A percentile compares a stretch with the other conserved stretches of the same genome.
Conservation (phyloP, 306 rosid genomes). For the Gillenia trifoliata region DNA sequence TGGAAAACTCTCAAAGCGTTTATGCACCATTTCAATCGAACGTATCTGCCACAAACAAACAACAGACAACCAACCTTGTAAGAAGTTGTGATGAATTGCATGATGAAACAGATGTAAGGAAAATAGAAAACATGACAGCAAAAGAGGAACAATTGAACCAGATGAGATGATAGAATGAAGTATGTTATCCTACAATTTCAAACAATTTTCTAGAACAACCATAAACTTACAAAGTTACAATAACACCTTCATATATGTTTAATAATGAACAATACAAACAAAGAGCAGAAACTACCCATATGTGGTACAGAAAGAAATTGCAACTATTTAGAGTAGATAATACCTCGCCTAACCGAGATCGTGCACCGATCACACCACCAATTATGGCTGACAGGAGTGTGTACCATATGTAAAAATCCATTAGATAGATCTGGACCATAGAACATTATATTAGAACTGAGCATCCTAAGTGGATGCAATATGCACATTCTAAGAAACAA, state of each 20-base stretch:
- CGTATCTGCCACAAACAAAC: slow-evolving; percentile 67
- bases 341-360: slow-evolving; percentile 97
- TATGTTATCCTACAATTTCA: neutral
- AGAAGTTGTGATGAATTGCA: slow-evolving; percentile 7
- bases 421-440: slow-evolving; percentile 78
- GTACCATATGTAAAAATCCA: slow-evolving; percentile 95
- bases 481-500: neutral
- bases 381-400: slow-evolving; percentile 83
- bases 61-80: slow-evolving; percentile 13
- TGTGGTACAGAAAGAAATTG: neutral
- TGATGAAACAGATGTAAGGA: neutral
- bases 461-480: slow-evolving; percentile 1
- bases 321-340: slow-evolving; percentile 4
- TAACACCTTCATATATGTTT: neutral
- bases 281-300: neutral
- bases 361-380: slow-evolving; percentile 96
- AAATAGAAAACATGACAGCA: neutral
- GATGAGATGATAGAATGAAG: neutral
- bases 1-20: slow-evolving; percentile 96
- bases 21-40: slow-evolving; percentile 93
- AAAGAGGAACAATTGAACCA: neutral
- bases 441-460: slow-evolving; percentile 22
- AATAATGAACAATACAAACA: neutral
- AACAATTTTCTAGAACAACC: neutral
- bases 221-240: neutral